Conservation (phyloP, 1,139 yeast genomes). For the Yarrowia galli region DNA sequence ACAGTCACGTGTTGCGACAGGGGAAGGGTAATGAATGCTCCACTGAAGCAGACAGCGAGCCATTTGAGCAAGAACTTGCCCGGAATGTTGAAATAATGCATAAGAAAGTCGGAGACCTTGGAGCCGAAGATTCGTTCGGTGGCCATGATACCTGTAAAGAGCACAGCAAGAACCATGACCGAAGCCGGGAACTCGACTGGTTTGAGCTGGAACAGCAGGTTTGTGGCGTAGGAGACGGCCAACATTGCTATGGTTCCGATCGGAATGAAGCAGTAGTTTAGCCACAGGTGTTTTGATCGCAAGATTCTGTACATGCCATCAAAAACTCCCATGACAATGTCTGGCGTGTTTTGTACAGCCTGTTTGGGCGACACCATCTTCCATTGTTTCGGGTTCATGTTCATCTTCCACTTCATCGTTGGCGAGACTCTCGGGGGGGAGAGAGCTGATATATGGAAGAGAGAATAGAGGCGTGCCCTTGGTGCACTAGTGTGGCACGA, state of each 20-base stretch:
- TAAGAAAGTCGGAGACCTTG: not conserved
- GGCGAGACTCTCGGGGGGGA: not conserved
- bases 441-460: not conserved
- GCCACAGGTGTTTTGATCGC: conserved; percentile 4
- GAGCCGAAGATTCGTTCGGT: conserved; percentile 28
- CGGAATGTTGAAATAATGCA: conserved; percentile 23
- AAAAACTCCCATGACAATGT: not conserved
- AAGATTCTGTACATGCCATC: conserved; percentile 6
- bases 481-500: not conserved
- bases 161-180: conserved; percentile 34
- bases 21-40: conserved; percentile 34
- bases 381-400: not conserved
- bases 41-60: conserved; percentile 35
- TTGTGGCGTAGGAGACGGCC: conserved; percentile 15
- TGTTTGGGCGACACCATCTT: not conserved
- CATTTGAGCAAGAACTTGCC: conserved; percentile 29
- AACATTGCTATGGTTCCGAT: conserved; percentile 30
- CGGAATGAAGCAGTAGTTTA: conserved; percentile 21
- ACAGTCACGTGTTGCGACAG: conserved; percentile 30
- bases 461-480: not conserved
- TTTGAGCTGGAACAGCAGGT: conserved; percentile 32
- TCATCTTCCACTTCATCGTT: conserved; percentile 7
- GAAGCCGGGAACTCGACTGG: conserved; percentile 37
- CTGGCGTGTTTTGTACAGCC: not conserved
- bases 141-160: conserved; percentile 21